Conservation (phyloP, 2,329 filamentous ascomycete species). For the Aspergillus japonicus region DNA sequence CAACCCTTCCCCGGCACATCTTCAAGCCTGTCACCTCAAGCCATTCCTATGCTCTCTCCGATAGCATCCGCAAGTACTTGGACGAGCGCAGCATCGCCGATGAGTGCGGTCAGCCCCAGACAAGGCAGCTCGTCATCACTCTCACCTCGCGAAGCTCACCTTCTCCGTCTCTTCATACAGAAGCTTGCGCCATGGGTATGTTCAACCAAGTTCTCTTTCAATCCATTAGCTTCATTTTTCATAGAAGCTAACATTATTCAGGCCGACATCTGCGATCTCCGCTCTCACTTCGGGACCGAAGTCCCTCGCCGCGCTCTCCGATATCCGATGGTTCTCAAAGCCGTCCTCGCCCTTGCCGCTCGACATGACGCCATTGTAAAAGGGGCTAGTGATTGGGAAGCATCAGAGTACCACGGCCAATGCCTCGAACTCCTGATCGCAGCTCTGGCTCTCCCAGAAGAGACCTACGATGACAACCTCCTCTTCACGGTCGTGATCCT, state of each 20-base stretch:
- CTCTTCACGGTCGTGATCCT: slow-evolving; percentile 51
- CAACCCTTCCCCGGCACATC: slow-evolving; percentile 10
- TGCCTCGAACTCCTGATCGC: slow-evolving; percentile 50
- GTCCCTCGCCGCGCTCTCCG: slow-evolving; percentile 49
- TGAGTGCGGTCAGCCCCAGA: slow-evolving; percentile 15
- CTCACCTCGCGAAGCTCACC: slow-evolving; percentile 32
- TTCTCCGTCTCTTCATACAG: slow-evolving; percentile 36
- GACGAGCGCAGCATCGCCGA: slow-evolving; percentile 11
- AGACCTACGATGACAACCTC: slow-evolving; percentile 48
- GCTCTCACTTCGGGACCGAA: slow-evolving; percentile 45
- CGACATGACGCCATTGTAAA: slow-evolving; percentile 45
- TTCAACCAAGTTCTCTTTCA: neutral
- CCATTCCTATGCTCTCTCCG: slow-evolving; percentile 12
- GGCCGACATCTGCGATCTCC: slow-evolving; percentile 37
- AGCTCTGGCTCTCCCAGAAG: slow-evolving; percentile 43
- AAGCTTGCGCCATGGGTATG: slow-evolving; percentile 36
- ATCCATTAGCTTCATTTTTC: neutral
- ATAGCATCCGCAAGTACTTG: slow-evolving; percentile 17
- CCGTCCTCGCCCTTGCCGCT: slow-evolving; percentile 49
- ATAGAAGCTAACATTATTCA: slow-evolving; percentile 12
- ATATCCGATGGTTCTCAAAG: slow-evolving; percentile 49
- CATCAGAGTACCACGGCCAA: slow-evolving; percentile 46
- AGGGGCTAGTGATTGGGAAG: slow-evolving; percentile 42
- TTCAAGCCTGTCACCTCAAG: slow-evolving; percentile 13
- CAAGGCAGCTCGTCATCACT: slow-evolving; percentile 15